A percentile compares a stretch with the other conserved stretches of the same genome.
Conservation (phyloP, 495 filamentous ascomycete species). For the Zalerion maritima region DNA sequence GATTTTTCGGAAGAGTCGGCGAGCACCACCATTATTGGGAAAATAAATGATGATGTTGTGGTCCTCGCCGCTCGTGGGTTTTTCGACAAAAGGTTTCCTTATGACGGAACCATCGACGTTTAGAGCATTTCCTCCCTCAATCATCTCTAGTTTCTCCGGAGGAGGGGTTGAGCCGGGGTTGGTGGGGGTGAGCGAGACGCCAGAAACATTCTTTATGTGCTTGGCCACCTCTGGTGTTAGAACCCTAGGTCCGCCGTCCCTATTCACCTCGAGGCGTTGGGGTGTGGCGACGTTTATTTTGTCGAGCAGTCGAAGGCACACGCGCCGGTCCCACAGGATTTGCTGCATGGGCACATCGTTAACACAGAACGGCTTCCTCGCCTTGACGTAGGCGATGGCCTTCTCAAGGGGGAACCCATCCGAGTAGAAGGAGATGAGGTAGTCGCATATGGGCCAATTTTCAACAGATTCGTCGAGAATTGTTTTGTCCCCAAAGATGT, state of each 20-base stretch:
- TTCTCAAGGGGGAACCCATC: conserved; percentile 96
- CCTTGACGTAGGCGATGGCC: conserved; percentile 81
- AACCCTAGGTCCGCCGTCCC: conserved; percentile 78
- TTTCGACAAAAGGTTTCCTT: conserved; percentile 93
- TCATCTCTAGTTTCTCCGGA: conserved; percentile 62
- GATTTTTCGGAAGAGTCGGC: conserved; percentile 88
- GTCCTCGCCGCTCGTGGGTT: conserved; percentile 94
- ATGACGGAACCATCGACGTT: conserved; percentile 71
- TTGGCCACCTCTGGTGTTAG: conserved; percentile 61
- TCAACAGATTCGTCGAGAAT: conserved; percentile 84
- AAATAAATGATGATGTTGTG: conserved; percentile 99
- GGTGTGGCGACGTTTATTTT: conserved; percentile 80
- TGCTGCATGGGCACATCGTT: conserved; percentile 98
- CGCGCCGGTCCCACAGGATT: conserved; percentile 86
- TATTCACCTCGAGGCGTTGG: conserved; percentile 77
- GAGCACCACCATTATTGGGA: conserved; percentile 71
- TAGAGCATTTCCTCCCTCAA: conserved; percentile 76
- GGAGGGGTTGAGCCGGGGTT: conserved; percentile 50
- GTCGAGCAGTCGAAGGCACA: conserved; percentile 79
- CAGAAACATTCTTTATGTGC: conserved; percentile 63
- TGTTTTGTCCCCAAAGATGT: conserved; percentile 96
- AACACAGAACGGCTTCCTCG: conserved; percentile 89
- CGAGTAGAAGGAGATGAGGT: conserved; percentile 93
- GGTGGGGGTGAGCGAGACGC: conserved; percentile 60
- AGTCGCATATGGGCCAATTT: conserved; percentile 72